Conservation (phyloP, 2,329 filamentous ascomycete species). For the Aschersonia sp. region DNA sequence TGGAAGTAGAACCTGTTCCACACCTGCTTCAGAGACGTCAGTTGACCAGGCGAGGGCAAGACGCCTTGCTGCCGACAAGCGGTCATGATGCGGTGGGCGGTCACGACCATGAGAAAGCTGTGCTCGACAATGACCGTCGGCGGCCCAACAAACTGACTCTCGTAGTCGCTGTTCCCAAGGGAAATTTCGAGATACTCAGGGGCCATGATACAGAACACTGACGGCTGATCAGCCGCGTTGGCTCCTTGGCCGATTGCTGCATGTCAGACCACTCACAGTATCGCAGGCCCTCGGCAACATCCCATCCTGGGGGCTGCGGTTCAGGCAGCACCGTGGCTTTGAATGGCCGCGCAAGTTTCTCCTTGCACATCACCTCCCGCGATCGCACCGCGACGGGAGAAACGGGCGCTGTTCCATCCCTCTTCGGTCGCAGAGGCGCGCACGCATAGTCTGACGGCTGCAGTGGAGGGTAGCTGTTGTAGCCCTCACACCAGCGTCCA, state of each 20-base stretch:
- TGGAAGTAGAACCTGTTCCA: slow-evolving; percentile 2
- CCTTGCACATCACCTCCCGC: background rate
- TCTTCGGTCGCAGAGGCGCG: background rate
- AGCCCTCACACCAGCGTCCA: slow-evolving; percentile 2
- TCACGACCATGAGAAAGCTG: slow-evolving; percentile 3
- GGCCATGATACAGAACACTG: slow-evolving; percentile 2
- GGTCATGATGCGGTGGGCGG: slow-evolving; percentile 2
- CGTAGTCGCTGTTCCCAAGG: slow-evolving; percentile 1
- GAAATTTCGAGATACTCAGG: slow-evolving; percentile 2
- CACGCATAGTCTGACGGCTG: background rate
- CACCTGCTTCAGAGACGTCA: background rate
- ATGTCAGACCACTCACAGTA: slow-evolving; percentile 1
- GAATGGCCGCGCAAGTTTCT: background rate
- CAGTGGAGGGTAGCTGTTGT: background rate
- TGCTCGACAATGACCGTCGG: slow-evolving; percentile 2
- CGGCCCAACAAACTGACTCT: slow-evolving; percentile 1
- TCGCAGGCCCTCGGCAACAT: slow-evolving; percentile 1
- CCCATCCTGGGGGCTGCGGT: slow-evolving; percentile 1
- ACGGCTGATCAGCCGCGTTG: background rate
- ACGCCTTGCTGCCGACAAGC: background rate
- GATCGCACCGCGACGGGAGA: background rate
- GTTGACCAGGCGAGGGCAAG: slow-evolving; percentile 1
- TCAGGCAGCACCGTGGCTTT: background rate
- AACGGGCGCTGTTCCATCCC: background rate
- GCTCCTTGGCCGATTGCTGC: background rate